Evolutionary conservation across 495 filamentous ascomycete species (phyloP), one percentile per base, ranked within the genome.

Genomic region (Neurospora sp.): DNA sequence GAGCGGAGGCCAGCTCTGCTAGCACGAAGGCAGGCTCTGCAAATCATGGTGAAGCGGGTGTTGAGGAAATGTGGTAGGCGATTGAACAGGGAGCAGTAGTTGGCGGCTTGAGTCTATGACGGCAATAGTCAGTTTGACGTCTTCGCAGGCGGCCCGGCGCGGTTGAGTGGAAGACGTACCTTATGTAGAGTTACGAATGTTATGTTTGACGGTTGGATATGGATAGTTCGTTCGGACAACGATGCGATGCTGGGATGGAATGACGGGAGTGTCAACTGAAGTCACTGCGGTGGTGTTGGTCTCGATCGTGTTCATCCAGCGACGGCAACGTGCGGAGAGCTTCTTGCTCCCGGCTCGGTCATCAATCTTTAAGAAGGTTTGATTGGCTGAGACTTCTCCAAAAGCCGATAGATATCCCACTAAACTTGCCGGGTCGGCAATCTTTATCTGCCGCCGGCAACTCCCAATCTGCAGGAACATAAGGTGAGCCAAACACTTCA

Each of bases 1-100:
- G 69, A n/a, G 43, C 37, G 62, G 21, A 59, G 39, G 38, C 73
- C 70, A 19, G 48, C 70, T 42, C 48, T 17, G 71, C 72, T 48
- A 28, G 75, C 73, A 40, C 74, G 76, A 21, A 80, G 73, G 69
- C 78, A 80, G 11, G 76, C 37, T 71, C 74, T 71, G 74, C 78
- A 79, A 54, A 80, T 75, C 78, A 80, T 77, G 39, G 39, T 39
- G 71, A 37, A 38, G 19, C 38, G 72, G 40, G 69, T 37, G 19
- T 71, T 13, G 34, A 5, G 17, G 10, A 1, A 8, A 7, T 42
- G 6, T n/a, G 28, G 54, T 19, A 39, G 37, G 10, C 42, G 39
- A 28, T 7, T 19, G 36, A 11, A 66, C 48, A 66, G 70, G 42
- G 73, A 69, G 59, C 36, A 37, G 45, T 54, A 19, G 15, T 34